A percentile compares a stretch with the other conserved stretches of the same genome.
Conservation (phyloP, 1,139 yeast species). For the Geotrichum klebahnii region DNA sequence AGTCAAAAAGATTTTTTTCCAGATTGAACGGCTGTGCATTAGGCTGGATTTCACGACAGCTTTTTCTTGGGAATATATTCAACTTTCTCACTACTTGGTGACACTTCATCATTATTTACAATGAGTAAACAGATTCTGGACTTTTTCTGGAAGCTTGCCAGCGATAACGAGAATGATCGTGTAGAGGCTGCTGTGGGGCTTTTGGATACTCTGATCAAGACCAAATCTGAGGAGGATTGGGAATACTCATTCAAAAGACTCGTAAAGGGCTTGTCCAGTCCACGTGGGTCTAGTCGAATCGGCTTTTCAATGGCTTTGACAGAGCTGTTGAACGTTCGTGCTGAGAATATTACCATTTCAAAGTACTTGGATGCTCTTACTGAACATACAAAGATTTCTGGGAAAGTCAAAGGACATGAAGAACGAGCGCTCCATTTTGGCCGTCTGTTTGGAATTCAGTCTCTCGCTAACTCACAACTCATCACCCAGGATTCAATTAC, state of each 20-base stretch:
- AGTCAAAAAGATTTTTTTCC: background rate
- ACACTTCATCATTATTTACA: conserved; percentile 9
- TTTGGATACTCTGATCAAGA: conserved; percentile 51
- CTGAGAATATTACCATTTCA: conserved; percentile 39
- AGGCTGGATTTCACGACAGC: background rate
- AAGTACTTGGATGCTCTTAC: conserved; percentile 47
- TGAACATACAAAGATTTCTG: conserved; percentile 43
- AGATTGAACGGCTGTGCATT: conserved; percentile 2
- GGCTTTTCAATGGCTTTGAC: conserved; percentile 89
- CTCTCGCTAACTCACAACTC: conserved; percentile 57
- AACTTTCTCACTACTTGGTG: background rate
- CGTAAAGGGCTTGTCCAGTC: conserved; percentile 73
- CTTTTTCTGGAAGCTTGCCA: conserved; percentile 71
- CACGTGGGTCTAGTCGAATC: conserved; percentile 76
- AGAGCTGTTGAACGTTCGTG: conserved; percentile 56
- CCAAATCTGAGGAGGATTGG: conserved; percentile 59
- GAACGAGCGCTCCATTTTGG: conserved; percentile 81
- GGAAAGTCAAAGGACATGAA: conserved; percentile 68
- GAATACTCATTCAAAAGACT: conserved; percentile 74
- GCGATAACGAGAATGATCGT: conserved; percentile 71
- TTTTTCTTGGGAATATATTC: background rate
- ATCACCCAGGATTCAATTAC: conserved; percentile 39
- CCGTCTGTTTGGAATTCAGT: conserved; percentile 76
- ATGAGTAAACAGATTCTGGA: conserved; percentile 41
- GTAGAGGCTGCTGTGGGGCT: conserved; percentile 66